Evolutionary conservation across 345 rosid species (phyloP), one percentile per base, ranked within the genome.

Genomic region (Salix arbutifolia): DNA sequence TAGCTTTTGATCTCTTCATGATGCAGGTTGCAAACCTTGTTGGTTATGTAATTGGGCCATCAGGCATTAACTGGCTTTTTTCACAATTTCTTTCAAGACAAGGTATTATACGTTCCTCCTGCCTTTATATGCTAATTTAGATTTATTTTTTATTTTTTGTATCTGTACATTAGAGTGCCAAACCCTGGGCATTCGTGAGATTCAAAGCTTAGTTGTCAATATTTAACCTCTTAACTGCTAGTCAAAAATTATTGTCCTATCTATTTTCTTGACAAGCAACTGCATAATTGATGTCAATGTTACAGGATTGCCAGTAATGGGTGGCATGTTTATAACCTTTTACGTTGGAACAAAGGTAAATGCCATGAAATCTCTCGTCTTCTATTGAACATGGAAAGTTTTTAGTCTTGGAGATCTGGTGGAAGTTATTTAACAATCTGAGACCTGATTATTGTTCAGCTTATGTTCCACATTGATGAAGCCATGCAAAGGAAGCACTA

Each of bases 1-100:
- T 35, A 64, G n/a, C 50, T 71, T 23, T 46, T 23, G 35, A 69
- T 37, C 65, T 67, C 71, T 70, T 65, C 70, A n/a, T 30, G 65
- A 25, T 80, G 85, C 87, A 93, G 98, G 88, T 90, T 8, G 99
- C 97, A 64, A 95, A 93, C 82, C 98, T 95, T 71, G 94, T 87
- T 71, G 99, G 98, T 77, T 95, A 90, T 85, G 97, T 95, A 68
- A 82, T 95, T 65, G 96, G 98, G 65, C 97, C 97, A 48, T 89
- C 96, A 0, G 93, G 94, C 50, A 52, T 88, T 77, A 89, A 90
- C 85, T 91, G 91, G 98, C 77, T 90, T 82, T 79, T 88, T 40
- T 85, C 93, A 73, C 87, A 78, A 72, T 93, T 95, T 87, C 86
- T 88, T 53, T 79, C 76, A 5, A 81, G 79, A 80, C 90, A 93